phyloP scores from a whole-genome alignment of 2,329 filamentous ascomycete species.

The Trichoderma atrobrunneum region DNA sequence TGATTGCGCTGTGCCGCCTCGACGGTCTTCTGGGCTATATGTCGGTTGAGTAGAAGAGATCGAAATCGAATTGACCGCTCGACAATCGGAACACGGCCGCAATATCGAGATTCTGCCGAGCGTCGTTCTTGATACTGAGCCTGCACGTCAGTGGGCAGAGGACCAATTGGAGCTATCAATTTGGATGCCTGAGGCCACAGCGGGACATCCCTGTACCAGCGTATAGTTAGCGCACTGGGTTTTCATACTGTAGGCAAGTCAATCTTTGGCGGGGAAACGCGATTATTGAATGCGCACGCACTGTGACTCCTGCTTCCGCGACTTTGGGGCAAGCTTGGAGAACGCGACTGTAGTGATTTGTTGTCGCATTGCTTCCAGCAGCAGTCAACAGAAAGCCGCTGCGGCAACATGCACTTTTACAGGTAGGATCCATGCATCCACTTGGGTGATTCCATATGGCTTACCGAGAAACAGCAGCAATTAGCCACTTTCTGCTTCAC shows the following conservation, averaged over 20 bases:
- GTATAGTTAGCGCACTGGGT: constrained; percentile 16
- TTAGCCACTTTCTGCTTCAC: constrained; percentile 18
- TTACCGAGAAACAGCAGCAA: constrained; percentile 17
- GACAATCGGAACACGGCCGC: constrained; percentile 23
- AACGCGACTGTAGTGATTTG: constrained; percentile 22
- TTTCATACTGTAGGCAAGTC: neutral
- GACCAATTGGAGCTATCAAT: constrained; percentile 1
- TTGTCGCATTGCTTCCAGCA: constrained; percentile 15
- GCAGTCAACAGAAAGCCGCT: neutral
- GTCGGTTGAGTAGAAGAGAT: neutral
- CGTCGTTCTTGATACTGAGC: constrained; percentile 12
- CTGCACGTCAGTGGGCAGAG: constrained; percentile 13
- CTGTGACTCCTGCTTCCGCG: constrained; percentile 21
- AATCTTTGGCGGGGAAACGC: neutral
- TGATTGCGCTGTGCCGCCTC: constrained; percentile 37
- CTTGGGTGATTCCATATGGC: neutral
- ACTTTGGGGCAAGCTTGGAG: constrained; percentile 13
- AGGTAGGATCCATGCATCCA: neutral
- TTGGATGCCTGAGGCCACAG: constrained; percentile 26
- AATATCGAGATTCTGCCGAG: constrained; percentile 13
- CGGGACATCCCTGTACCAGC: neutral
- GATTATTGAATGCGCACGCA: constrained; percentile 19
- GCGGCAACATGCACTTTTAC: constrained; percentile 3
- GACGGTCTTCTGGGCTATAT: constrained; percentile 28
- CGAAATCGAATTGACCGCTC: neutral